phyloP scores from a whole-genome alignment of 192 early-diverging fungal genomes.

The Backusella liffmaniae region DNA sequence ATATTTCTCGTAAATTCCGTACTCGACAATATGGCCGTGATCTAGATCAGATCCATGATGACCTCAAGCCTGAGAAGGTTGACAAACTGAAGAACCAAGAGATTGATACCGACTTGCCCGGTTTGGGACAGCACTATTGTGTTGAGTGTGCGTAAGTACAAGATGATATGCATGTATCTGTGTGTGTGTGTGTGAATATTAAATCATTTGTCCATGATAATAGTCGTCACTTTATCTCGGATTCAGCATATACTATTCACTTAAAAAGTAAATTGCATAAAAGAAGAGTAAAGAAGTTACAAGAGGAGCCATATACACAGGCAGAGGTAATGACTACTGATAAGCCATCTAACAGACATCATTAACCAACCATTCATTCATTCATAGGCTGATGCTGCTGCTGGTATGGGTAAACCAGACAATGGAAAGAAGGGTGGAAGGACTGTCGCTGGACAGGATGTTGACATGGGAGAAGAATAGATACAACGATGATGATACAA shows the following conservation, averaged over 20 bases:
- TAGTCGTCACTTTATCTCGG: slow-evolving; percentile 72
- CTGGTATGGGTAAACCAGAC: slow-evolving; percentile 30
- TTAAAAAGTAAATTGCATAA: slow-evolving; percentile 82
- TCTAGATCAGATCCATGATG: slow-evolving; percentile 93
- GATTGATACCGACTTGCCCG: slow-evolving; percentile 84
- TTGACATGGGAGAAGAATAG: slow-evolving; percentile 23
- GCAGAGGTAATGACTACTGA: slow-evolving; percentile 60
- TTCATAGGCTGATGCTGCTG: slow-evolving; percentile 35
- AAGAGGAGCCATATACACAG: slow-evolving; percentile 87
- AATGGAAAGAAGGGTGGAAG: slow-evolving; percentile 38
- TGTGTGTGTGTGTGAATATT: too few species aligned
- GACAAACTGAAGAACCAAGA: slow-evolving; percentile 58
- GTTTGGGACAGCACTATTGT: slow-evolving; percentile 90
- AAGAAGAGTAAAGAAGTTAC: slow-evolving; percentile 77
- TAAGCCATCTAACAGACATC: background rate
- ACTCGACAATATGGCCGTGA: slow-evolving; percentile 88
- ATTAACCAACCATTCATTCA: too few species aligned
- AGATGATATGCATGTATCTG: background rate
- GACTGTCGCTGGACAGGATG: background rate
- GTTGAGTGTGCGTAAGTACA: slow-evolving; percentile 66
- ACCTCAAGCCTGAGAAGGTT: slow-evolving; percentile 73
- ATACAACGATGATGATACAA: background rate
- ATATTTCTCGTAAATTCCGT: slow-evolving; percentile 77
- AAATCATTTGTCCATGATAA: background rate
- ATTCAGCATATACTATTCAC: slow-evolving; percentile 63